These are phyloP conservation scores for Scenedesmus sp. DNA, from an alignment of 163 green algal species.

Conservation along the genomic window DNA sequence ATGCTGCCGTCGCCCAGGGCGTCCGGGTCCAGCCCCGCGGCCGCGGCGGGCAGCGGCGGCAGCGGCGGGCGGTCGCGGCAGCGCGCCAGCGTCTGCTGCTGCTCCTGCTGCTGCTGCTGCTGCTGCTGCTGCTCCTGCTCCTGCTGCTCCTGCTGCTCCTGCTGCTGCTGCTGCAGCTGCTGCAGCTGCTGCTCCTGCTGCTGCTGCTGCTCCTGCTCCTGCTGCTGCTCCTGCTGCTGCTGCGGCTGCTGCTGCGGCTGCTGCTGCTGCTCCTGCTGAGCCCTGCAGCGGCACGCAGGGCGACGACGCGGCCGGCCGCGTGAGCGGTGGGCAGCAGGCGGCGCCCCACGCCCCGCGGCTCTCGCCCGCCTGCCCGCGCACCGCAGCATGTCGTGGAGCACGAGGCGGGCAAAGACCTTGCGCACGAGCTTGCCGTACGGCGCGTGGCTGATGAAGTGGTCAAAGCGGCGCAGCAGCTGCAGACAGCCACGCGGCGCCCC, in stretches of 20 bases:
- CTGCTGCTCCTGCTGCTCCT: conserved; percentile 5
- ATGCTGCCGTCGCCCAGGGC: conserved; percentile 27
- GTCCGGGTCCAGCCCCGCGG: conserved; percentile 14
- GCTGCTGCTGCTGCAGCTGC: background rate
- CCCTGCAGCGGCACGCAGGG: too few relatives aligned
- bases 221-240: background rate
- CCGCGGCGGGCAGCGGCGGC: conserved; percentile 32
- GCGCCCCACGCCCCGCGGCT: background rate
- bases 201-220: background rate
- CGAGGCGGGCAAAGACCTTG: conserved; percentile 77
- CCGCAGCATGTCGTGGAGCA: conserved; percentile 58
- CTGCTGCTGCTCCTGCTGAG: too few relatives aligned
- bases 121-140: background rate
- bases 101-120: conserved; percentile 3
- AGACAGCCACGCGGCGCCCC: too few relatives aligned
- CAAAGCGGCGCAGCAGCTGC: conserved; percentile 51
- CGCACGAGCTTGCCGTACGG: conserved; percentile 89
- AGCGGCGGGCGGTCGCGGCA: background rate
- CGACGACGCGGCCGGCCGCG: too few relatives aligned
- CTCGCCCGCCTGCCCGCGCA: conserved; percentile 1
- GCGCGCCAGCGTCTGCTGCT: too few relatives aligned
- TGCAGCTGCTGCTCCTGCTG: background rate
- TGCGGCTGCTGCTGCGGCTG: too few relatives aligned
- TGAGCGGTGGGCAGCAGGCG: too few relatives aligned
- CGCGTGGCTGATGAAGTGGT: conserved; percentile 76